Conservation (phyloP, 192 early-diverging fungal genomes). For the Coemansia sp. region DNA sequence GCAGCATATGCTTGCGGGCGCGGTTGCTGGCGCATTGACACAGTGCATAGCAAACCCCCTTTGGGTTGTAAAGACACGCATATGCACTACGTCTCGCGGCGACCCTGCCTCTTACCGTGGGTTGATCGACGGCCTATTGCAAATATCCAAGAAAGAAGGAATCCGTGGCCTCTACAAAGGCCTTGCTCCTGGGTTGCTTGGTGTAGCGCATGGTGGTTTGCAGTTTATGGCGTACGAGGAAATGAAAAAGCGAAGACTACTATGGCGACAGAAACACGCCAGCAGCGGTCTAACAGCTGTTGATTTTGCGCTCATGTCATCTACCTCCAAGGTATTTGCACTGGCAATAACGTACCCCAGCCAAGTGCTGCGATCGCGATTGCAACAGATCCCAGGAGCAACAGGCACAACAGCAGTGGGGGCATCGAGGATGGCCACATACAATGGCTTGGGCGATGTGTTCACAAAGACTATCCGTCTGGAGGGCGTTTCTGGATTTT, state of each 20-base stretch:
- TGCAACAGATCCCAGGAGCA: conserved; percentile 67
- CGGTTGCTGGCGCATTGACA: conserved; percentile 71
- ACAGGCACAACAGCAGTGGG: conserved; percentile 31
- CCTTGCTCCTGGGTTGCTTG: conserved; percentile 84
- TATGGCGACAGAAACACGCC: not conserved
- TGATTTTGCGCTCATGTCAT: conserved; percentile 84
- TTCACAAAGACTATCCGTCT: conserved; percentile 65
- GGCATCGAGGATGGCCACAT: conserved; percentile 53
- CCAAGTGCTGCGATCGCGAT: conserved; percentile 82
- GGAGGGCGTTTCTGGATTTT: conserved; percentile 83
- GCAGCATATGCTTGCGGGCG: conserved; percentile 82
- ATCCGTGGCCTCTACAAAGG: conserved; percentile 75
- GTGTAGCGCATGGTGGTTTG: conserved; percentile 93
- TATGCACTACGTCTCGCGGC: conserved; percentile 66
- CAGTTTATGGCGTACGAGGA: conserved; percentile 99
- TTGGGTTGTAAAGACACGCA: conserved; percentile 84
- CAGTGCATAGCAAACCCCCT: conserved; percentile 76
- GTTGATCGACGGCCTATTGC: conserved; percentile 61
- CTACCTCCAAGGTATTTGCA: conserved; percentile 83
- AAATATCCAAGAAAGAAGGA: conserved; percentile 67
- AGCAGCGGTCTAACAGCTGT: conserved; percentile 48
- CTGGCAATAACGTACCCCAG: conserved; percentile 90
- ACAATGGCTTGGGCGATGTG: conserved; percentile 71
- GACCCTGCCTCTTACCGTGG: conserved; percentile 66
- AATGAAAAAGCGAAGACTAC: conserved; percentile 75